Base-by-base conservation (phyloP, 2,329 filamentous ascomycete species). In the Fusarium goolgardi region DNA sequence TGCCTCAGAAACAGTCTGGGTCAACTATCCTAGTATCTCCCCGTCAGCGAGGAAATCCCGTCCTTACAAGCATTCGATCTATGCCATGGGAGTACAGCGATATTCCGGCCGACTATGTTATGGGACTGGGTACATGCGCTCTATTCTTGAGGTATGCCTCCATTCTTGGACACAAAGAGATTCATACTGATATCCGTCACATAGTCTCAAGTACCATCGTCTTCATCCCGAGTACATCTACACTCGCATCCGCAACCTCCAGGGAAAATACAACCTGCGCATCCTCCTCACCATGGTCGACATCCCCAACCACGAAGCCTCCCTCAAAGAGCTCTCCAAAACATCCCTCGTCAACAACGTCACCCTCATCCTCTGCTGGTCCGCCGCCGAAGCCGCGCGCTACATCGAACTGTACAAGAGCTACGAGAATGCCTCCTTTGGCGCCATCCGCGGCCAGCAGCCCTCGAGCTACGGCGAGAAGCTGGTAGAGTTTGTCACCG, bases 171-270 rank as follows among this genome's bases (percentile, higher is more conserved):
- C 8, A 3, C 12, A 10, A 15, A 1, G 11, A 1, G 11, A 6
- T 12, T 4, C 3, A 6, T 55, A 3, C 57, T 68, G 20, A 69
- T 34, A 3, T n/a, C 18, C 37, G 6, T 37, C n/a, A 37, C n/a
- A 25, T 57, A 85, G 93, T 47, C 86, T 99, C 55, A 99, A 98
- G 79, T 99, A 99, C 79, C 96, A 99, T 79, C 93, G 95, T 29
- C 85, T 99, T 53, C 96, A 99, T 76, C 96, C 96, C 1, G 96
- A 99, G 80, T 99, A 99, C 82, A 93, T 99, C 74, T 98, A 98
- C 82, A 94, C 91, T 25, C 91, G 96, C 59, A 96, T 99, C 71
- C 90, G 91, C 53, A 88, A 90, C 49, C 83, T 99, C 6, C 92
- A 92, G 52, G 92, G 92, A 51, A 93, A 92, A 80, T 98, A 96